Percentiles rank a stretch among this genome's conserved stretches.
phyloP scores from a whole-genome alignment of 2,329 filamentous ascomycete species.

The Myriangium duriaei region DNA sequence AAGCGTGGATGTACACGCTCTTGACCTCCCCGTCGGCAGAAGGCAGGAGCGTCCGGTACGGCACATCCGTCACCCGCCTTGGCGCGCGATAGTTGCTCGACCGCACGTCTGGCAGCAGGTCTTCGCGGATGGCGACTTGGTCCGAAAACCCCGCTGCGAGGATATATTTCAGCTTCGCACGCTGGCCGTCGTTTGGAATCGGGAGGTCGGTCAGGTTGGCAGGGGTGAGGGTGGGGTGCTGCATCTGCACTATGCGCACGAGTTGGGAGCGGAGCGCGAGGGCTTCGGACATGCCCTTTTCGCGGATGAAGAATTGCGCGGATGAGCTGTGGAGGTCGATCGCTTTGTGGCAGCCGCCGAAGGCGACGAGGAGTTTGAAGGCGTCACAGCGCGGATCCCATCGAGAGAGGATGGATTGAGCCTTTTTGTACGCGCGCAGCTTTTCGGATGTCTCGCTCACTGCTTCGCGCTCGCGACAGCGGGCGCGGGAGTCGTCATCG shows the following conservation, averaged over 20 bases:
- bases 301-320: conserved; percentile 67
- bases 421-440: conserved; percentile 53
- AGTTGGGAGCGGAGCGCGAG: conserved; percentile 74
- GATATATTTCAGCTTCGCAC: conserved; percentile 79
- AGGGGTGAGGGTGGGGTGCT: conserved; percentile 8
- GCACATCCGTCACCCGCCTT: conserved; percentile 77
- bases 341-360: conserved; percentile 48
- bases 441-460: conserved; percentile 47
- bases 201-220: conserved; percentile 29
- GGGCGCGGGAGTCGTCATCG: conserved; percentile 7
- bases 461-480: conserved; percentile 47
- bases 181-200: conserved; percentile 48
- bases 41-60: conserved; percentile 76
- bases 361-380: conserved; percentile 74
- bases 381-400: conserved; percentile 77
- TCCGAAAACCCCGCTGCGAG: conserved; percentile 87
- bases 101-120: conserved; percentile 52
- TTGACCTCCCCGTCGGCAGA: conserved; percentile 37
- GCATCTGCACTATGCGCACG: conserved; percentile 56
- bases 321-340: conserved; percentile 57
- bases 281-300: conserved; percentile 78
- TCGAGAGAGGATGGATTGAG: conserved; percentile 65
- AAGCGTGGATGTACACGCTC: conserved; percentile 77
- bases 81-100: conserved; percentile 57
- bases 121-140: conserved; percentile 82